Evolutionary conservation across 176 grass and related monocot species (phyloP).

Genomic region (Chrysopogon serrulatus): DNA sequence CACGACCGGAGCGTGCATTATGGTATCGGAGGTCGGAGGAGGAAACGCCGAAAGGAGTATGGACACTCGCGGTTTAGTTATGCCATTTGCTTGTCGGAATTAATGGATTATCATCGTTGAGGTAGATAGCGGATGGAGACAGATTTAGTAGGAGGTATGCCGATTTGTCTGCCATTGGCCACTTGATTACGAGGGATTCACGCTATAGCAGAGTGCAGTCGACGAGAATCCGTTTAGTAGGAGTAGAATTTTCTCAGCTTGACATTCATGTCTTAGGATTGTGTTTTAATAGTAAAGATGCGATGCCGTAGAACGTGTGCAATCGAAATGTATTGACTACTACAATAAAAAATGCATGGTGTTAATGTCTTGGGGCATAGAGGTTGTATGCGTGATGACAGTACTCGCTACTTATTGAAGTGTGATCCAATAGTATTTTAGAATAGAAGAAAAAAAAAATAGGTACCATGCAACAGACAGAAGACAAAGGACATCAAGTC

Average conservation of each 20-base stretch:
- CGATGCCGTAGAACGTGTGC: not conserved
- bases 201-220: not conserved
- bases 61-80: not conserved
- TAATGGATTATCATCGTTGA: not conserved
- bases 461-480: not conserved
- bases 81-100: not conserved
- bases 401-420: not conserved
- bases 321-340: not conserved
- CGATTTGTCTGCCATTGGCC: constrained; percentile 5
- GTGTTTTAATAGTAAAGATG: not conserved
- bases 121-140: not conserved
- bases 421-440: not conserved
- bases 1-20: not conserved
- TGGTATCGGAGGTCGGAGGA: not conserved
- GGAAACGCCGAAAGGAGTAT: not conserved
- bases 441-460: not conserved
- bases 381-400: too few species aligned
- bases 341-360: not conserved
- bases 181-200: not conserved
- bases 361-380: not conserved
- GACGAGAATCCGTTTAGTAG: not conserved
- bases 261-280: not conserved
- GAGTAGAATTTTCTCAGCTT: not conserved
- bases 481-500: not conserved
- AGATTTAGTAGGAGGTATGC: too few species aligned